Evolutionary conservation across 2,329 filamentous ascomycete genomes (phyloP).

Genomic region (Periconia macrospinosa): DNA sequence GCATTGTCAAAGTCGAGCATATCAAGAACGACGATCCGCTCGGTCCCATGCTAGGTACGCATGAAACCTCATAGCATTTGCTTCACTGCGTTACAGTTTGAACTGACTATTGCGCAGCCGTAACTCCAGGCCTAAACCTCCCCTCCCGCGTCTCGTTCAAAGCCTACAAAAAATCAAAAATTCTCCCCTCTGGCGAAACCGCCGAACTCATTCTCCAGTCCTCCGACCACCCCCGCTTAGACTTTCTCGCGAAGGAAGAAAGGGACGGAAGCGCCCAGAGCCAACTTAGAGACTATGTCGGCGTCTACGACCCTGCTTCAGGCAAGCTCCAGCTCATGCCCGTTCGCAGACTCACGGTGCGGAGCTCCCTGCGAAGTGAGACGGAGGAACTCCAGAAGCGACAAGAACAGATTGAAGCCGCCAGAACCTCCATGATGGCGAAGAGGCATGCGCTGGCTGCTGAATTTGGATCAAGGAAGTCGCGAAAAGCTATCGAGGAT

Average conservation of each 20-base stretch:
- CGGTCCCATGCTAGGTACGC: constrained; percentile 54
- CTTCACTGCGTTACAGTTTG: constrained; percentile 9
- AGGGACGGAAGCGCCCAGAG: constrained; percentile 51
- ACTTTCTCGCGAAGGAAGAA: constrained; percentile 59
- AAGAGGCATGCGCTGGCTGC: constrained; percentile 71
- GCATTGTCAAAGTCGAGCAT: constrained; percentile 48
- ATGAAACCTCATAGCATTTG: neutral
- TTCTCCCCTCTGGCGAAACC: constrained; percentile 30
- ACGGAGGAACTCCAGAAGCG: constrained; percentile 43
- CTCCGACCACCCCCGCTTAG: constrained; percentile 61
- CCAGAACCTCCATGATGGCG: constrained; percentile 52
- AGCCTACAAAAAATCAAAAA: constrained; percentile 47
- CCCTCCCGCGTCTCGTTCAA: constrained; percentile 50
- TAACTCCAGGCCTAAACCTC: constrained; percentile 47
- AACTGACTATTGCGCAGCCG: constrained; percentile 18
- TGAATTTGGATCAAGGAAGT: constrained; percentile 84
- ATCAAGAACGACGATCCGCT: constrained; percentile 51
- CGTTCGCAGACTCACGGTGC: constrained; percentile 58
- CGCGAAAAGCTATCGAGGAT: constrained; percentile 73
- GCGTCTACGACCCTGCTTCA: constrained; percentile 59
- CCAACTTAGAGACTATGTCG: constrained; percentile 62
- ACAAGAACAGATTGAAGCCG: constrained; percentile 28
- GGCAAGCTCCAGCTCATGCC: constrained; percentile 56
- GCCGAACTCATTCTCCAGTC: constrained; percentile 61
- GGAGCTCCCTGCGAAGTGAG: constrained; percentile 52